Base-by-base conservation (phyloP, 2,329 filamentous ascomycete genomes). In the Apiospora arundinis region DNA sequence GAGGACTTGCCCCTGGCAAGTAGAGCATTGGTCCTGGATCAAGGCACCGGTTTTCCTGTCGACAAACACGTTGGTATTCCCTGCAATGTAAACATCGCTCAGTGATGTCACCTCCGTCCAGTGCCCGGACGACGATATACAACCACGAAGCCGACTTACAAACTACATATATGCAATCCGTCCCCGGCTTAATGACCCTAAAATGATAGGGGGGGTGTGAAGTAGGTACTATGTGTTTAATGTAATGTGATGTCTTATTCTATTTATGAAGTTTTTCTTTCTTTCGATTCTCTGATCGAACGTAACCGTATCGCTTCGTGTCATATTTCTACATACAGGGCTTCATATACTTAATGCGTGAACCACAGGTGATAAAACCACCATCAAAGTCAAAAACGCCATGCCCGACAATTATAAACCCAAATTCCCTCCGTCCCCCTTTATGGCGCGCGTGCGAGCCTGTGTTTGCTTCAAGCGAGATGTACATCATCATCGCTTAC, bases 261-360 rank as follows among this genome's bases (percentile, higher is more conserved):
- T 40, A 37, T 63, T 40, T 40, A 9, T 60, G 16, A 6, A 21
- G 9, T 21, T 56, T 56, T 32, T 49, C 21, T n/a, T 23, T n/a
- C 4, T 16, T 28, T n/a, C 56, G 56, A 63, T 63, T 40, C 56
- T 32, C 56, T 21, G 32, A 63, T 63, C 56, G 32, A 63, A 63
- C 32, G 32, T 63, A 48, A n/a, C 16, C 28, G 21, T 8, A 63
- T 63, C 56, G 56, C 32, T n/a, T 40, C 56, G 56, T 40, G 37
- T 63, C 56, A 40, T 63, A 63, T 18, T 40, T 63, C 56, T 63
- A 63, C 56, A 63, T 63, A 63, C 56, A 63, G 56, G 56, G n/a
- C 56, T 63, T 63, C 56, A 63, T 63, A 63, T 40, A 63, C 21
- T 63, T 40, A 40, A 63, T 63, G 32, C 56, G 21, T 63, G 56